Evolutionary conservation across 495 filamentous ascomycete genomes (phyloP).

Genomic region (Rhypophila decipiens): DNA sequence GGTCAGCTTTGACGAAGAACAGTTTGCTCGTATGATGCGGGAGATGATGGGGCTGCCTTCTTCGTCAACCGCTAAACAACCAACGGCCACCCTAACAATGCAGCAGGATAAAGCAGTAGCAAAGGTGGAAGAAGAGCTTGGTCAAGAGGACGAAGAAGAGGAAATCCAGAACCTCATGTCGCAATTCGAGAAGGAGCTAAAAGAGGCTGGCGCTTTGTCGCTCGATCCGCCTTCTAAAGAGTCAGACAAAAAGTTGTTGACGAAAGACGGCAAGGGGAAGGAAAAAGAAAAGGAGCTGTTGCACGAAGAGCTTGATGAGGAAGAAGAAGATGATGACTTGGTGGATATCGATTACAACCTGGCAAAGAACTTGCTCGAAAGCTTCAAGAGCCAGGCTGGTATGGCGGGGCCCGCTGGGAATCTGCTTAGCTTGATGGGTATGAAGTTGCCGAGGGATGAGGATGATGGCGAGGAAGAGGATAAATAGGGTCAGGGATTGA

Average conservation of each 20-base stretch:
- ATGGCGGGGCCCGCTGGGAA: conserved; percentile 81
- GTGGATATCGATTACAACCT: conserved; percentile 79
- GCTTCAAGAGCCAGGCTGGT: conserved; percentile 82
- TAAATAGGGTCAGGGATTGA: not conserved
- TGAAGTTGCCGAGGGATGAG: conserved; percentile 74
- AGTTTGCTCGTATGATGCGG: conserved; percentile 81
- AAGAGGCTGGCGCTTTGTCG: conserved; percentile 65
- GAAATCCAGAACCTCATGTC: conserved; percentile 67
- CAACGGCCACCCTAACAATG: conserved; percentile 12
- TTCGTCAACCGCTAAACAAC: conserved; percentile 4
- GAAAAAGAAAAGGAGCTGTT: conserved; percentile 14
- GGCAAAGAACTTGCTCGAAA: conserved; percentile 85
- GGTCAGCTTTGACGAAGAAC: conserved; percentile 74
- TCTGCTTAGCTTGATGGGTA: conserved; percentile 75
- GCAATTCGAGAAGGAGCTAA: conserved; percentile 77
- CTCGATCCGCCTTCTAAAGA: conserved; percentile 39
- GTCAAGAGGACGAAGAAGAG: conserved; percentile 54
- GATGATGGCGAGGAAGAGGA: conserved; percentile 17
- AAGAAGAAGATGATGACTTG: conserved; percentile 42
- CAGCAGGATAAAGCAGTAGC: conserved; percentile 6
- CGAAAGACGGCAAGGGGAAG: conserved; percentile 7
- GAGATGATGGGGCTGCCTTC: conserved; percentile 86
- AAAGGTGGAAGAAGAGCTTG: conserved; percentile 22
- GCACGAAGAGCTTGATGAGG: conserved; percentile 7
- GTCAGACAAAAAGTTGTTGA: conserved; percentile 4